Evolutionary conservation across 768 basidiomycete species (phyloP), one percentile per base, ranked within the genome.

Genomic region (Hypsizygus marmoreus): DNA sequence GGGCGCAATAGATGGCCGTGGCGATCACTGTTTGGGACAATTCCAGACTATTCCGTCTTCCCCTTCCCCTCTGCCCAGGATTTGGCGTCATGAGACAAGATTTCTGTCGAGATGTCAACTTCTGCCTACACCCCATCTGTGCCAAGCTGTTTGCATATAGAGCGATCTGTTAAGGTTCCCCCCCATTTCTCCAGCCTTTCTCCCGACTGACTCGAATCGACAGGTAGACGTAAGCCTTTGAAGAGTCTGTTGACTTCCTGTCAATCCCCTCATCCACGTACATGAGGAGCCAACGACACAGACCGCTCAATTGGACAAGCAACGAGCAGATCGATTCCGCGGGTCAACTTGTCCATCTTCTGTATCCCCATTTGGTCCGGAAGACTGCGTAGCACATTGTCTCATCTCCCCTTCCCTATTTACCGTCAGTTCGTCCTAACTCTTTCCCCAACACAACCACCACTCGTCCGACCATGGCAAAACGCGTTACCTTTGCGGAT

Each of bases 401-500:
- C n/a, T 29, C 40, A 26, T 41, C 44, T 45, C 34, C 36, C 35
- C 28, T 39, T 43, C 36, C 45, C 40, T 36, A 38, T 36, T 33
- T 24, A 31, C 43, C 34, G 32, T 33, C 26, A 28, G 47, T 55
- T 53, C 37, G 30, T 14, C 13, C 32, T 35, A 23, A n/a, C n/a
- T n/a, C n/a, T n/a, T n/a, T n/a, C n/a, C n/a, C 19, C 31, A 45
- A 41, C 46, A 45, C 49, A 49, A 40, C 49, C 43, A 31, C 50
- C 48, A 49, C 40, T 49, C 43, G 25, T 29, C 30, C 12, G 13
- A 39, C 34, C 33, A 70, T 67, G 60, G 55, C 59, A 34, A 72
- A 70, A 59, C 72, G 67, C 63, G 74, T 76, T 25, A 69, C 69
- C 37, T 76, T 76, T 45, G 66, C 71, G 30, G 48, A 56, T 8